Base-by-base conservation (phyloP, 805 yeast species). In the Ogataea henricii region DNA sequence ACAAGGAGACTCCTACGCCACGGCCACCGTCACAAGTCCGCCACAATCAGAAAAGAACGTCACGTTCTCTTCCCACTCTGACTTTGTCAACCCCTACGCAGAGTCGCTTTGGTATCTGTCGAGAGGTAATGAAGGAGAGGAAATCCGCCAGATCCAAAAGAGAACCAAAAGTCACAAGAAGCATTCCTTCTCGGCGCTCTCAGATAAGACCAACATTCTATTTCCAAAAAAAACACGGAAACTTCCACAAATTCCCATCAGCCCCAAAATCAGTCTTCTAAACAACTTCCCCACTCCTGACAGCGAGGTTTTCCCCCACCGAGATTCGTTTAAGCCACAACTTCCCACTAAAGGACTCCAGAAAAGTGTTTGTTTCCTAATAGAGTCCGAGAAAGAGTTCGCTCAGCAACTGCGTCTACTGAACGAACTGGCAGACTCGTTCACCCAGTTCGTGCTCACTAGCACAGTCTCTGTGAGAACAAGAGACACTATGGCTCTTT, bases 21-120 rank as follows among this genome's bases (percentile, higher is more conserved):
- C 13, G 5, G 13, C 14, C 13, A 14, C 30, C 10, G 17, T 20
- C 13, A 23, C 29, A 13, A 32, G 37, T 8, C 27, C 44, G 6
- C 21, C 30, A 6, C 27, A 6, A 5, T 17, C 32, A 29, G 29
- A 29, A 30, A 32, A 30, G 27, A n/a, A 23, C 20, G 22, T 29
- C 8, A 22, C 21, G 3, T 29, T 29, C 14, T 17, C 12, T 13
- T 27, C 32, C 17, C 29, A 25, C 13, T 25, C 30, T 6, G 41
- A 42, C 9, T 41, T 25, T 8, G 35, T 40, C 16, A 74, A 75
- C 45, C 79, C 79, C 0, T 74, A 74, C 54, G 65, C 78, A 0
- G 61, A 65, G 34, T 73, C 78, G 1, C 51, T 74, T 13, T 75
- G 79, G 79, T 64, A 59, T 41, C 47, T 59, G 1, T 56, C 67